phyloP scores from a whole-genome alignment of 2,329 filamentous ascomycete genomes.

The Fusarium armeniacum region DNA sequence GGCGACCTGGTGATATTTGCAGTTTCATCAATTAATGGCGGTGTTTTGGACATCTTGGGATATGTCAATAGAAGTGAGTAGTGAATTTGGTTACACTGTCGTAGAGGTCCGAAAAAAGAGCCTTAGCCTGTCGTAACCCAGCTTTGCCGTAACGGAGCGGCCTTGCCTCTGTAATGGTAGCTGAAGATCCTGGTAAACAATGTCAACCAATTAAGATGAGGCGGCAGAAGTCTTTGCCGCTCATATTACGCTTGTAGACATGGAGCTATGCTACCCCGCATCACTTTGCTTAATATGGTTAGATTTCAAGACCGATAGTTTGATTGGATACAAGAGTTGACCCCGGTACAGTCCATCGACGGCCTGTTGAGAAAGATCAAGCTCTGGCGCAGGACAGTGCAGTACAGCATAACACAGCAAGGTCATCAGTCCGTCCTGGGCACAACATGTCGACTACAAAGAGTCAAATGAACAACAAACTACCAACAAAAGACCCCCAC shows the following conservation, averaged over 20 bases:
- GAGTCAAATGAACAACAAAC: not conserved
- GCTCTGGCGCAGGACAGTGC: too few species aligned
- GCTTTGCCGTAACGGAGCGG: not conserved
- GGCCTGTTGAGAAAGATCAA: not conserved
- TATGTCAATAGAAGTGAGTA: too few species aligned
- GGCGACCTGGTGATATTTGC: not conserved
- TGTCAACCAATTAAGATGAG: not conserved
- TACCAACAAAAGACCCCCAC: not conserved
- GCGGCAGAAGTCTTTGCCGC: constrained; percentile 20
- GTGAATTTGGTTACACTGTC: too few species aligned
- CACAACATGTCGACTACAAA: not conserved
- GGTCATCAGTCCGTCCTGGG: not conserved
- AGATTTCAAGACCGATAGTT: not conserved
- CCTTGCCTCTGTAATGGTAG: not conserved
- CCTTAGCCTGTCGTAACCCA: not conserved
- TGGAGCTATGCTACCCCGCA: constrained; percentile 5
- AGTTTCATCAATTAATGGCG: not conserved
- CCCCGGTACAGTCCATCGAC: not conserved
- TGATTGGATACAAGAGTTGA: not conserved
- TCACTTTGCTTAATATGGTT: not conserved
- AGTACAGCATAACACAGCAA: not conserved
- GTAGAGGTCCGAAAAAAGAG: not conserved
- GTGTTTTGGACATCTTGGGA: not conserved
- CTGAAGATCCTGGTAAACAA: not conserved
- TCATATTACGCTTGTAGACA: not conserved